These are phyloP conservation scores for Wallacemonas collosoma DNA, from an alignment of 208 protist species.

Conservation along the genomic window DNA sequence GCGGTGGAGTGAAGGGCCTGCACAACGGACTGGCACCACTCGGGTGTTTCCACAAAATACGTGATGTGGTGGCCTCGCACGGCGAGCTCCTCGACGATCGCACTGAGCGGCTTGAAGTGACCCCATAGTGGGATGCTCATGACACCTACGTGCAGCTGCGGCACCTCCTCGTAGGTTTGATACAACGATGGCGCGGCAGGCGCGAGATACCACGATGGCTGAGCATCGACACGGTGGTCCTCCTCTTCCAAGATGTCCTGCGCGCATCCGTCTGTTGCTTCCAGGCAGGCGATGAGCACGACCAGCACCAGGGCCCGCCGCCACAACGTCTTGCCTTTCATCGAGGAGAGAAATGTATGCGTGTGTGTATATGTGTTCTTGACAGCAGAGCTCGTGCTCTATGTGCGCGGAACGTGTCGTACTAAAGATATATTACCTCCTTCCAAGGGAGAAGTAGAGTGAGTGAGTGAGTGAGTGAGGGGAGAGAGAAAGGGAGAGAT, in stretches of 20 bases:
- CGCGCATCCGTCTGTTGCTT: neutral
- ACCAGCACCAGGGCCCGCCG: constrained; percentile 5
- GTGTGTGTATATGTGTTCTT: neutral
- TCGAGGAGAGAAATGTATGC: neutral
- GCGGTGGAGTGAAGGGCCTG: constrained; percentile 15
- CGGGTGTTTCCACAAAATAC: constrained; percentile 40
- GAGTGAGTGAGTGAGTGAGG: no score
- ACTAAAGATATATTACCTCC: no score
- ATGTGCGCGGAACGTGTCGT: no score
- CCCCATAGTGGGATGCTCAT: constrained; percentile 50
- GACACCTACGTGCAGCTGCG: constrained; percentile 52
- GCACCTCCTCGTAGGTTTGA: constrained; percentile 20
- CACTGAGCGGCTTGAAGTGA: constrained; percentile 47
- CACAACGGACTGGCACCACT: constrained; percentile 41
- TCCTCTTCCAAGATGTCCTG: constrained; percentile 13
- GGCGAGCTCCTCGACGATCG: constrained; percentile 44
- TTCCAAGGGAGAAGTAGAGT: no score
- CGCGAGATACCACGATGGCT: constrained; percentile 9
- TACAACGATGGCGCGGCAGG: constrained; percentile 29
- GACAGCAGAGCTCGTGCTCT: no score
- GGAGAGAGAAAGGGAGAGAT: no score
- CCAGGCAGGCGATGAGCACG: neutral
- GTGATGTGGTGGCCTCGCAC: constrained; percentile 54
- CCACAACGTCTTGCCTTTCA: constrained; percentile 5
- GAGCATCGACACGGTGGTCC: constrained; percentile 9